Evolutionary conservation across 1,139 yeast species (phyloP).

Genomic region (Petasospora rhodanensis): DNA sequence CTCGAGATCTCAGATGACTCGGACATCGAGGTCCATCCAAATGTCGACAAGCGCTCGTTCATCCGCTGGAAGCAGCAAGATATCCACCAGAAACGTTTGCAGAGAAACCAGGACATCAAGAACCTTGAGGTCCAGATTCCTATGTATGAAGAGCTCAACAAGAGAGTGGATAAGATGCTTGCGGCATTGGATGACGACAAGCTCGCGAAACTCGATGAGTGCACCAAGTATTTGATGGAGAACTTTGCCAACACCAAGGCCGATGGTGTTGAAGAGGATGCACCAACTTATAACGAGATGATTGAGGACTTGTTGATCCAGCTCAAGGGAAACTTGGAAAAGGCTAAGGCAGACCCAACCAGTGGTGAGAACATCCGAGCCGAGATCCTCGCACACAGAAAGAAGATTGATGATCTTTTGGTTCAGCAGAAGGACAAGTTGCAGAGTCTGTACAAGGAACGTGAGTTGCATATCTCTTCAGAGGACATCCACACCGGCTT

Average conservation of each 20-base stretch:
- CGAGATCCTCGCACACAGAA: conserved; percentile 53
- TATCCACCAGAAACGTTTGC: conserved; percentile 87
- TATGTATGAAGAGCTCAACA: conserved; percentile 74
- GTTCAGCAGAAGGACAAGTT: conserved; percentile 57
- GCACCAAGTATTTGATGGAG: conserved; percentile 39
- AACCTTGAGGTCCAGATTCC: conserved; percentile 66
- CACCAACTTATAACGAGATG: conserved; percentile 89
- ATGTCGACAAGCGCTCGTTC: conserved; percentile 90
- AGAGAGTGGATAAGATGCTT: conserved; percentile 64
- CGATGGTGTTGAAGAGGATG: conserved; percentile 55
- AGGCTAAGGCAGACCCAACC: conserved; percentile 41
- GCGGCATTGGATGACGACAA: conserved; percentile 37
- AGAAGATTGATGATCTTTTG: conserved; percentile 63
- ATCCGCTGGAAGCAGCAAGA: conserved; percentile 97
- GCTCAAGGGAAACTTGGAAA: conserved; percentile 53
- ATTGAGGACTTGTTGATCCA: conserved; percentile 82
- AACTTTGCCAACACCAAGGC: conserved; percentile 61
- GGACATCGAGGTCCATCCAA: conserved; percentile 95
- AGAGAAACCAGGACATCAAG: conserved; percentile 71
- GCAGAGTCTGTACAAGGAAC: conserved; percentile 64
- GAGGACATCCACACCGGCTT: conserved; percentile 95
- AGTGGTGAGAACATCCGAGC: conserved; percentile 40
- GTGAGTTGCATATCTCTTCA: conserved; percentile 71
- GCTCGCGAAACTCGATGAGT: conserved; percentile 35
- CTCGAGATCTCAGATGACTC: conserved; percentile 94